Conservation (phyloP, 1,139 yeast genomes). For the Kluyveromyces marxianus region DNA sequence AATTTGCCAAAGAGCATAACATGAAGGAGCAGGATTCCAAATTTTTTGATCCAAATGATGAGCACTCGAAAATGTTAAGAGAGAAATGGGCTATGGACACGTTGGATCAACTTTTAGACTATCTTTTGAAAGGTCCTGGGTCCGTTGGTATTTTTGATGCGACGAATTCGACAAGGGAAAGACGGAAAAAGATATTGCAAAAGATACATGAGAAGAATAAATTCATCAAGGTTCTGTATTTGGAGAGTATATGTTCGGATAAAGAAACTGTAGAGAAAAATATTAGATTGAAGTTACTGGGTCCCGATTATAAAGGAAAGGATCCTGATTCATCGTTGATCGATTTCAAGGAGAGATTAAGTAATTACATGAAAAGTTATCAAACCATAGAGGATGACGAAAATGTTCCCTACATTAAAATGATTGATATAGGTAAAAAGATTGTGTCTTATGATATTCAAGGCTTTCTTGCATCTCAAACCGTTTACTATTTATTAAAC, state of each 20-base stretch:
- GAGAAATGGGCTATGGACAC: constrained; percentile 98
- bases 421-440: constrained; percentile 93
- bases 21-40: constrained; percentile 56
- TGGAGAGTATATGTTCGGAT: constrained; percentile 85
- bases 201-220: constrained; percentile 59
- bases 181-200: constrained; percentile 63
- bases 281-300: constrained; percentile 75
- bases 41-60: constrained; percentile 79
- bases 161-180: constrained; percentile 74
- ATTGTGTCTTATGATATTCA: constrained; percentile 86
- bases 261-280: constrained; percentile 71
- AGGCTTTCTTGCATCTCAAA: constrained; percentile 90
- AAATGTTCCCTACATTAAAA: constrained; percentile 79
- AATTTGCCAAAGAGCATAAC: constrained; percentile 40
- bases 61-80: constrained; percentile 55
- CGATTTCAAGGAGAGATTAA: constrained; percentile 76
- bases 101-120: constrained; percentile 73
- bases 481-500: constrained; percentile 81
- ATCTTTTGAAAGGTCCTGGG: constrained; percentile 72
- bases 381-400: constrained; percentile 81
- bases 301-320: constrained; percentile 88
- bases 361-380: constrained; percentile 82
- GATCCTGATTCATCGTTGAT: constrained; percentile 71
- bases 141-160: constrained; percentile 95
- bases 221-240: constrained; percentile 69